phyloP scores from a whole-genome alignment of 306 rosid genomes.

The Neltuma alba region DNA sequence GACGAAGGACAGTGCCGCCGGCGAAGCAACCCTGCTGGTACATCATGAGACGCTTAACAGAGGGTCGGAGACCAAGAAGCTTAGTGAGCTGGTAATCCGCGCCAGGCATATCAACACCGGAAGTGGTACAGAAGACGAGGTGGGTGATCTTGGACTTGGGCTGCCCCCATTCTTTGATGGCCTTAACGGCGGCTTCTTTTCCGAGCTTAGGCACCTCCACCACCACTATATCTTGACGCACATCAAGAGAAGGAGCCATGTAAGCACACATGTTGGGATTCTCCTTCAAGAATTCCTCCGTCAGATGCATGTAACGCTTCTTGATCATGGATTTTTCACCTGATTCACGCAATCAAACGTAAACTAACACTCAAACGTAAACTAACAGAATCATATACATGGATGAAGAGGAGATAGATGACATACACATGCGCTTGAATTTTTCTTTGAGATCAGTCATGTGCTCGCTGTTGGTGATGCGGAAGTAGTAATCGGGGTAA shows the following conservation, averaged over 20 bases:
- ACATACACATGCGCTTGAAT: conserved; percentile 66
- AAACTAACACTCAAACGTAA: too few species aligned
- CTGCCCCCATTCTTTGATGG: conserved; percentile 70
- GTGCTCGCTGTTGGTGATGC: conserved; percentile 63
- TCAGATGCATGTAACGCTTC: conserved; percentile 60
- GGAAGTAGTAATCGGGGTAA: conserved; percentile 68
- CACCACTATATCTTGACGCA: conserved; percentile 59
- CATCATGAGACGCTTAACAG: conserved; percentile 69
- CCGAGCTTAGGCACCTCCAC: conserved; percentile 67
- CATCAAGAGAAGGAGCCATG: conserved; percentile 69
- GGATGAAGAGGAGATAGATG: neutral
- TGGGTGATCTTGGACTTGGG: conserved; percentile 68
- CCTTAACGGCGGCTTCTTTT: conserved; percentile 56
- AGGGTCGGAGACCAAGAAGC: conserved; percentile 62
- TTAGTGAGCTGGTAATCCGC: conserved; percentile 64
- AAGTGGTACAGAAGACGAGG: conserved; percentile 65
- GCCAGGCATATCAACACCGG: conserved; percentile 72
- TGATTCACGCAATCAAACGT: neutral
- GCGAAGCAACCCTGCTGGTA: conserved; percentile 74
- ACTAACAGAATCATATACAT: too few species aligned
- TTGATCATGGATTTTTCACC: conserved; percentile 70
- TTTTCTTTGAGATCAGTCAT: conserved; percentile 63
- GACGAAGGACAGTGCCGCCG: conserved; percentile 68
- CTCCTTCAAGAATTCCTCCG: conserved; percentile 52
- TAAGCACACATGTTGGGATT: conserved; percentile 53